Evolutionary conservation across 2,329 filamentous ascomycete genomes (phyloP).

Genomic region (Hymenoscyphus scutula): DNA sequence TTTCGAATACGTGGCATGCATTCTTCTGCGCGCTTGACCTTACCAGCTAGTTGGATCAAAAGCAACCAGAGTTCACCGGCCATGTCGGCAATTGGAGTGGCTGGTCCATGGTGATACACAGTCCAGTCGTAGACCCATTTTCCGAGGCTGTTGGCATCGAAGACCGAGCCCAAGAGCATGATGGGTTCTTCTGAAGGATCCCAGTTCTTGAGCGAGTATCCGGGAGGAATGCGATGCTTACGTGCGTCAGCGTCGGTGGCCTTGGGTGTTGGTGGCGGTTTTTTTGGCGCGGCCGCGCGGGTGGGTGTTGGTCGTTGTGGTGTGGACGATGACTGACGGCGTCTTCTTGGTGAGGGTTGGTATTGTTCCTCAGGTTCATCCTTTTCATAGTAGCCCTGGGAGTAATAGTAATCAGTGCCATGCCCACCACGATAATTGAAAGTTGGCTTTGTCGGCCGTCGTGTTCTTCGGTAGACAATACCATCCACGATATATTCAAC

Average conservation of each 20-base stretch:
- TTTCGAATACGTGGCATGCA: conserved; percentile 69
- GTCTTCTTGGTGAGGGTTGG: conserved; percentile 28
- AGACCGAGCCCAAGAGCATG: conserved; percentile 89
- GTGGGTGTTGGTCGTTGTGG: conserved; percentile 32
- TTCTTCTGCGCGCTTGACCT: conserved; percentile 88
- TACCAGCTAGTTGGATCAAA: conserved; percentile 88
- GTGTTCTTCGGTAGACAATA: conserved; percentile 29
- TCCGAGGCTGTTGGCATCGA: conserved; percentile 94
- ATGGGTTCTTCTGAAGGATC: conserved; percentile 93
- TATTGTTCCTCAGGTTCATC: conserved; percentile 32
- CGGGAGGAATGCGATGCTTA: conserved; percentile 73
- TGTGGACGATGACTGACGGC: conserved; percentile 34
- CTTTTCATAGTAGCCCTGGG: conserved; percentile 36
- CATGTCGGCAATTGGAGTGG: conserved; percentile 82
- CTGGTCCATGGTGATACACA: conserved; percentile 80
- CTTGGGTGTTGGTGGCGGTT: conserved; percentile 41
- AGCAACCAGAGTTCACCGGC: conserved; percentile 94
- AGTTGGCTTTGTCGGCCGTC: conserved; percentile 31
- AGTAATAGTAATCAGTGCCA: conserved; percentile 38
- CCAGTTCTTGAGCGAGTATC: conserved; percentile 98
- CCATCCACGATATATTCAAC: conserved; percentile 33
- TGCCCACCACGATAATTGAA: conserved; percentile 36
- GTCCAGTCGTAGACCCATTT: conserved; percentile 99
- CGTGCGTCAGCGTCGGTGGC: conserved; percentile 60
- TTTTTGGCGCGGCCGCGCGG: conserved; percentile 31